These are phyloP conservation scores for Pancytospora philotis DNA, from an alignment of 371 early-diverging fungal species.

Conservation along the genomic window DNA sequence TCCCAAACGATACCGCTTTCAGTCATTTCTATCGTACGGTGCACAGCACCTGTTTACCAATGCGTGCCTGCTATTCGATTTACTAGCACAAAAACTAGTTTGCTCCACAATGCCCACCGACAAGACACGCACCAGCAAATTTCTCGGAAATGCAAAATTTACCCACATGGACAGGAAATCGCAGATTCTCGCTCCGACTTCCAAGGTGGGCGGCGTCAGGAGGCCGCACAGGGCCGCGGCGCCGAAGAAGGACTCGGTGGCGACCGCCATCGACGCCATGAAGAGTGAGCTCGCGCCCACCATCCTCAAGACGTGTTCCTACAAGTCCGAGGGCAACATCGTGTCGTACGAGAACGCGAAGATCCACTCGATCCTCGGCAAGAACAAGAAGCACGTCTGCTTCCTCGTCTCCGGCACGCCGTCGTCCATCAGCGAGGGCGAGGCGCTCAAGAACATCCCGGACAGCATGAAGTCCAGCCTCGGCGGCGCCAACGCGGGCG, in stretches of 20 bases:
- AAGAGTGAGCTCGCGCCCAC: conserved; percentile 14
- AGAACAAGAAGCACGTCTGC: conserved; percentile 2
- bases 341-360: conserved; percentile 9
- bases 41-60: too few species aligned
- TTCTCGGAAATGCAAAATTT: too few species aligned
- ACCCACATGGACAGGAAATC: conserved; percentile 23
- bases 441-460: conserved; percentile 12
- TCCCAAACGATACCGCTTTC: too few species aligned
- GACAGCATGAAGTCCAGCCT: neutral
- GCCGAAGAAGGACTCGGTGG: neutral
- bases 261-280: neutral
- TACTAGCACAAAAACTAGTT: too few species aligned
- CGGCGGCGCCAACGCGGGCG: neutral
- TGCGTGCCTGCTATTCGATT: too few species aligned
- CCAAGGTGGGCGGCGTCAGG: conserved; percentile 1
- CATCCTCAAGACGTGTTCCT: conserved; percentile 23
- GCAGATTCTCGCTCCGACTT: conserved; percentile 26
- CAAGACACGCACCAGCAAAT: too few species aligned
- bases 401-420: conserved; percentile 16
- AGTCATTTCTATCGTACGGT: too few species aligned
- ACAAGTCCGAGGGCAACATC: conserved; percentile 11
- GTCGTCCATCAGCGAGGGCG: neutral
- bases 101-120: too few species aligned
- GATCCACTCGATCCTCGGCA: conserved; percentile 4
- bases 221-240: neutral